Evolutionary conservation across 2,329 filamentous ascomycete genomes (phyloP).

Genomic region (Allantophomopsis lycopodina): DNA sequence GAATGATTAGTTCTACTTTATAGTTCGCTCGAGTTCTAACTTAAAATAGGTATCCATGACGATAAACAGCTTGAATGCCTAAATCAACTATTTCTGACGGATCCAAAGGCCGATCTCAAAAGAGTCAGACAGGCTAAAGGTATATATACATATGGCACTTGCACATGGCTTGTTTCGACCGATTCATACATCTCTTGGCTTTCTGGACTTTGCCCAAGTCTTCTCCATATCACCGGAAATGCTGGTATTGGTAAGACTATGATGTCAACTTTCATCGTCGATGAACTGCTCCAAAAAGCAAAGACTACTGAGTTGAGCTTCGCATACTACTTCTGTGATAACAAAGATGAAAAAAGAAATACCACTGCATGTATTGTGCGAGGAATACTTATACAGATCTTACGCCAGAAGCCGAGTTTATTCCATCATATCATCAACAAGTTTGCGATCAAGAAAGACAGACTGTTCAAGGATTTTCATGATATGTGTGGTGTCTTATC

Average conservation of each 20-base stretch:
- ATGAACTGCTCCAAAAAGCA: neutral
- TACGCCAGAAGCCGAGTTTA: slow-evolving; percentile 5
- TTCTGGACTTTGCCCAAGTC: neutral
- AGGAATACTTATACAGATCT: slow-evolving; percentile 25
- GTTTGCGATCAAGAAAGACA: neutral
- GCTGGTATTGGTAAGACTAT: slow-evolving; percentile 2
- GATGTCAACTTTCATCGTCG: slow-evolving; percentile 1
- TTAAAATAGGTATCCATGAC: no score
- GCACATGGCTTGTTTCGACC: no score
- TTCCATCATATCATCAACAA: neutral
- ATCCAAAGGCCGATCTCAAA: no score
- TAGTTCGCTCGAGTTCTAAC: no score
- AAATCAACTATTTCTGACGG: no score
- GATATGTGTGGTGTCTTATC: slow-evolving; percentile 9
- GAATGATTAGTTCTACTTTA: no score
- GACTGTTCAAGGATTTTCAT: slow-evolving; percentile 4
- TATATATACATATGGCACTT: no score
- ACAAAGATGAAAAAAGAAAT: slow-evolving; percentile 21
- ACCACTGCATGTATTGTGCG: slow-evolving; percentile 24
- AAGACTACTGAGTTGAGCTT: neutral
- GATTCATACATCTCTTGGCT: no score
- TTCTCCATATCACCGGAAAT: slow-evolving; percentile 1
- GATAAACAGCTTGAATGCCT: no score
- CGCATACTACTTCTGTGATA: slow-evolving; percentile 27
- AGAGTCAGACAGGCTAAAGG: no score